These are phyloP conservation scores for Besnoitia besnoiti DNA, from an alignment of 169 alveolate species.

Conservation along the genomic window DNA sequence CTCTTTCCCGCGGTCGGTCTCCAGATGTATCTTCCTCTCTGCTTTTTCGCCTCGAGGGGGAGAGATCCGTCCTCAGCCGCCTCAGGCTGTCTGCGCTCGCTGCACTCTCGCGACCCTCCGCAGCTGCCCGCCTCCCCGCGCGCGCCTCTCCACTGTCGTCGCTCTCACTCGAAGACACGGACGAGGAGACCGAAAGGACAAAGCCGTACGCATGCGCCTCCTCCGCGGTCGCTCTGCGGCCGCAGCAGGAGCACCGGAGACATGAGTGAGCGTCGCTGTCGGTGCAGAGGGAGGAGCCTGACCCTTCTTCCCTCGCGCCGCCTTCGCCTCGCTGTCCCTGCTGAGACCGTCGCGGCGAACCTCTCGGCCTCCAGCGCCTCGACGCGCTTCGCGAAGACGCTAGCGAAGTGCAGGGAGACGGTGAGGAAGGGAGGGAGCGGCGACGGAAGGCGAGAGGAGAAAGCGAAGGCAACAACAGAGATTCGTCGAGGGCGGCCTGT, in stretches of 20 bases:
- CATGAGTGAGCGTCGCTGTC: neutral
- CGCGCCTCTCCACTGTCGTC: no score
- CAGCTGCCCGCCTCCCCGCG: no score
- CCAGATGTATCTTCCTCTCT: no score
- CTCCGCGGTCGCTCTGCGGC: neutral
- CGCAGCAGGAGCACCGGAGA: neutral
- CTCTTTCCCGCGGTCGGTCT: no score
- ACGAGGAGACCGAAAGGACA: neutral
- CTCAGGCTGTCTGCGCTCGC: no score
- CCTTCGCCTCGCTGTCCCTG: neutral
- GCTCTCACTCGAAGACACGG: no score
- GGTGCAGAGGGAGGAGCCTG: neutral
- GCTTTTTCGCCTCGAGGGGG: no score
- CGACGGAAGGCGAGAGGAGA: neutral
- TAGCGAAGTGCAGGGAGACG: neutral
- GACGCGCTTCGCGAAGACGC: neutral
- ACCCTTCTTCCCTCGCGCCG: neutral
- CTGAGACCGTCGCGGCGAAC: neutral
- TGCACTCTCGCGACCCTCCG: no score
- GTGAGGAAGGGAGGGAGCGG: neutral
- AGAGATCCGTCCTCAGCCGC: no score
- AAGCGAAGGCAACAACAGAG: neutral
- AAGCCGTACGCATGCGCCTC: neutral
- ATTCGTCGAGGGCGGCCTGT: neutral
- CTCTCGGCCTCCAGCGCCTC: neutral